Conservation (phyloP, 2,329 filamentous ascomycete genomes). For the Lojkania enalia region DNA sequence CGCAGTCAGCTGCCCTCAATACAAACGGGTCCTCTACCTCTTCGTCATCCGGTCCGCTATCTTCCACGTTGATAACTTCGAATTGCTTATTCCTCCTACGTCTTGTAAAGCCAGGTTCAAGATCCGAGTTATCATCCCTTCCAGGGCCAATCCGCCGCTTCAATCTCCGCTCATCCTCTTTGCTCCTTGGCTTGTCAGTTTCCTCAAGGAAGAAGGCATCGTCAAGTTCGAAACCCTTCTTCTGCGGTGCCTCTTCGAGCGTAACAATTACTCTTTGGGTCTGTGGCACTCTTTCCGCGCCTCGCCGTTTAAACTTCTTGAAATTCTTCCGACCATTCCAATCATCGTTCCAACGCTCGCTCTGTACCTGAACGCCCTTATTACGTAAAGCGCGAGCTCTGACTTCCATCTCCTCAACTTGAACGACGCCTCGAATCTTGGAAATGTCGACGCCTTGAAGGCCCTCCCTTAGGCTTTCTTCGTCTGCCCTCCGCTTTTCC, state of each 20-base stretch:
- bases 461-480: constrained; percentile 61
- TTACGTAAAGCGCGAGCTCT: constrained; percentile 42
- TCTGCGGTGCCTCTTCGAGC: constrained; percentile 67
- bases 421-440: constrained; percentile 71
- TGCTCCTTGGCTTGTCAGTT: constrained; percentile 21
- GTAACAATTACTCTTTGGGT: constrained; percentile 66
- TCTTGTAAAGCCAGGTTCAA: constrained; percentile 34
- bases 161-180: constrained; percentile 16
- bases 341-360: constrained; percentile 76
- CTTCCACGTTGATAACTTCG: constrained; percentile 34
- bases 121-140: constrained; percentile 28
- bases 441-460: constrained; percentile 70
- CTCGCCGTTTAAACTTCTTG: constrained; percentile 74
- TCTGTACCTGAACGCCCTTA: constrained; percentile 40
- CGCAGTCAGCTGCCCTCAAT: constrained; percentile 27
- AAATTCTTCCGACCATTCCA: constrained; percentile 98
- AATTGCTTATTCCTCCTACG: constrained; percentile 17
- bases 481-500: constrained; percentile 60
- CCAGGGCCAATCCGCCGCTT: constrained; percentile 12
- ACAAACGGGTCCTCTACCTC: constrained; percentile 16
- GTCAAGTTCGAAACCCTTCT: constrained; percentile 72
- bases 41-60: constrained; percentile 38
- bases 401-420: constrained; percentile 77
- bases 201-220: constrained; percentile 74
- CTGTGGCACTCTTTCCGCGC: constrained; percentile 43